Percentiles rank a stretch among this genome's conserved stretches.
Conservation (phyloP, 768 basidiomycete species). For the Trametes cinnabarina region DNA sequence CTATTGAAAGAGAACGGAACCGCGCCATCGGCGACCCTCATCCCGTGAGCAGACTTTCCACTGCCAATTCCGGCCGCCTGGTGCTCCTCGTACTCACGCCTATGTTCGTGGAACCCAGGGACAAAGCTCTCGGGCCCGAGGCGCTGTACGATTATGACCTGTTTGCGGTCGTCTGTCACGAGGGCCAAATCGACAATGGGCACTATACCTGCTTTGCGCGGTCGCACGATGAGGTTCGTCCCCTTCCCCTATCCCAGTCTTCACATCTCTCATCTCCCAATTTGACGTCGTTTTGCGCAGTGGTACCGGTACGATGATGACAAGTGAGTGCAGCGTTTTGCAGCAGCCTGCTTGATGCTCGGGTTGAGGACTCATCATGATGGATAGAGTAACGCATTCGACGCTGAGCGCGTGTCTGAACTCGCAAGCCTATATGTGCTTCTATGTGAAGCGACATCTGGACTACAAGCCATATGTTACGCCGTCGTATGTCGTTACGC, state of each 20-base stretch:
- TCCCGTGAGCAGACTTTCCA: conserved; percentile 19
- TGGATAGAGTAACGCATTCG: conserved; percentile 63
- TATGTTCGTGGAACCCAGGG: neutral
- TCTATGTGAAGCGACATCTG: conserved; percentile 87
- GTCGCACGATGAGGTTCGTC: conserved; percentile 77
- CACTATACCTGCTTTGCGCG: conserved; percentile 90
- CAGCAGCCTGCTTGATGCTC: neutral
- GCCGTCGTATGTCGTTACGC: conserved; percentile 63
- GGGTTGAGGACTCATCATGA: conserved; percentile 1
- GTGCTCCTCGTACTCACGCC: neutral
- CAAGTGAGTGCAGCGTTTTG: conserved; percentile 51
- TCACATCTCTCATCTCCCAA: too few species aligned
- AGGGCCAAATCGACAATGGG: conserved; percentile 91
- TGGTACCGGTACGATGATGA: conserved; percentile 97
- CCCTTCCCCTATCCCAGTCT: neutral
- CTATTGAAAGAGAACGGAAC: conserved; percentile 36
- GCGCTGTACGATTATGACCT: conserved; percentile 86
- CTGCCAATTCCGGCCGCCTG: neutral
- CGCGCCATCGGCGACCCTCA: conserved; percentile 5
- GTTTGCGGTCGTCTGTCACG: conserved; percentile 91
- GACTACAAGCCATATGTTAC: conserved; percentile 75
- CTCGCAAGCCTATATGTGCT: conserved; percentile 90
- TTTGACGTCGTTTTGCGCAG: conserved; percentile 35
- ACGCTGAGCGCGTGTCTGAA: conserved; percentile 63
- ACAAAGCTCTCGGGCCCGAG: conserved; percentile 54